A percentile compares a stretch with the other conserved stretches of the same genome.
Evolutionary conservation across 208 protist genomes (phyloP).

Genomic region (Leishmania turanica): DNA sequence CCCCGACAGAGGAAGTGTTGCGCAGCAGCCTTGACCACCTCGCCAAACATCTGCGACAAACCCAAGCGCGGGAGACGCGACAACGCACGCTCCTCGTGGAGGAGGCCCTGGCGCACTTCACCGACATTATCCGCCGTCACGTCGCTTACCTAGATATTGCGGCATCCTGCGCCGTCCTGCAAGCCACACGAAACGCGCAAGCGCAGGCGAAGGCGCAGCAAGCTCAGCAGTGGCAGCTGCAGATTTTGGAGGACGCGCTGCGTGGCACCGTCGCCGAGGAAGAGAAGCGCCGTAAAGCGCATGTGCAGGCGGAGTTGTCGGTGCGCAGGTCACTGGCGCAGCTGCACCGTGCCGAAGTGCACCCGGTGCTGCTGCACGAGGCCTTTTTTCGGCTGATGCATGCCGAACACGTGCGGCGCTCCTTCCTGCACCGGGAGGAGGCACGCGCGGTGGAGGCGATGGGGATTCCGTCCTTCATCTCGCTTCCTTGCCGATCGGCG

Average conservation of each 20-base stretch:
- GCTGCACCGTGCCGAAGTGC: slow-evolving; percentile 25
- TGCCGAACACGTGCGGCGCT: slow-evolving; percentile 40
- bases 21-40: slow-evolving; percentile 15
- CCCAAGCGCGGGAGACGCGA: slow-evolving; percentile 26
- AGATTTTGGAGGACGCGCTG: slow-evolving; percentile 24
- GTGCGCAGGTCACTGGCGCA: slow-evolving; percentile 29
- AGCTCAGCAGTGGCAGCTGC: slow-evolving; percentile 27
- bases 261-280: slow-evolving; percentile 22
- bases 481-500: slow-evolving; percentile 4
- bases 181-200: neutral
- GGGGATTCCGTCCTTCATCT: slow-evolving; percentile 31
- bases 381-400: slow-evolving; percentile 25
- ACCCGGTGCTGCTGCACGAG: slow-evolving; percentile 25
- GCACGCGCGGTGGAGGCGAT: slow-evolving; percentile 36
- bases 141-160: slow-evolving; percentile 10
- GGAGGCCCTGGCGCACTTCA: slow-evolving; percentile 18
- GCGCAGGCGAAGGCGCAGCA: neutral
- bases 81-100: slow-evolving; percentile 22
- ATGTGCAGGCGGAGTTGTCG: slow-evolving; percentile 19
- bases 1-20: slow-evolving; percentile 5
- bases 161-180: slow-evolving; percentile 11
- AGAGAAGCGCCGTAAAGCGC: neutral
- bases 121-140: slow-evolving; percentile 9
- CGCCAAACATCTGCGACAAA: slow-evolving; percentile 19
- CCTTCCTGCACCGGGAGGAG: slow-evolving; percentile 47